Evolutionary conservation across 148 eudicot genomes (phyloP).

Genomic region (Rhododendron simsii): DNA sequence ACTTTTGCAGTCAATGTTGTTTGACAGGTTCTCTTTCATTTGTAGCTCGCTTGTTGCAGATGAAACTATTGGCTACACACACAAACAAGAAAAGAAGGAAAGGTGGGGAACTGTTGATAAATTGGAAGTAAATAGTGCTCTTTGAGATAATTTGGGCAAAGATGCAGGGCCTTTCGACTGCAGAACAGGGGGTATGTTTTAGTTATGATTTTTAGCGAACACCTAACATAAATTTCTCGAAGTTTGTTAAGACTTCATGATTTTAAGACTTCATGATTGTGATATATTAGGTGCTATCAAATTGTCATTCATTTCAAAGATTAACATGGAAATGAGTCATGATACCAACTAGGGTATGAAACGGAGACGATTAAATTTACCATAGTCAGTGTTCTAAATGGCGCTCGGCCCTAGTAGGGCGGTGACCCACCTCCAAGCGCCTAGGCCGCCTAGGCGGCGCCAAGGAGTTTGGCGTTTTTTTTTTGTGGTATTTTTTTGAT

Average conservation of each 20-base stretch:
- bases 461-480: too few relatives aligned
- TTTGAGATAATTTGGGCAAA: neutral
- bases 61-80: neutral
- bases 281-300: too few relatives aligned
- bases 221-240: neutral
- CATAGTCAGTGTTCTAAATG: too few relatives aligned
- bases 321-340: too few relatives aligned
- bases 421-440: too few relatives aligned
- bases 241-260: neutral
- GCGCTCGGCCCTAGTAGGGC: too few relatives aligned
- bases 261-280: neutral
- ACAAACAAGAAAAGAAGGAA: neutral
- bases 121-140: neutral
- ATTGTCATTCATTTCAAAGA: too few relatives aligned
- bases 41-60: neutral
- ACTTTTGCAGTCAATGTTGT: neutral
- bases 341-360: too few relatives aligned
- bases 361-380: too few relatives aligned
- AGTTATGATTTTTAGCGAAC: too few relatives aligned
- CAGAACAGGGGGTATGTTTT: neutral
- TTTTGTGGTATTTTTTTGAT: too few relatives aligned
- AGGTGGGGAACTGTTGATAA: neutral
- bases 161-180: neutral
- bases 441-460: too few relatives aligned
- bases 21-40: neutral